phyloP scores from a whole-genome alignment of 768 basidiomycete genomes.

The Lactifluus subvellereus region DNA sequence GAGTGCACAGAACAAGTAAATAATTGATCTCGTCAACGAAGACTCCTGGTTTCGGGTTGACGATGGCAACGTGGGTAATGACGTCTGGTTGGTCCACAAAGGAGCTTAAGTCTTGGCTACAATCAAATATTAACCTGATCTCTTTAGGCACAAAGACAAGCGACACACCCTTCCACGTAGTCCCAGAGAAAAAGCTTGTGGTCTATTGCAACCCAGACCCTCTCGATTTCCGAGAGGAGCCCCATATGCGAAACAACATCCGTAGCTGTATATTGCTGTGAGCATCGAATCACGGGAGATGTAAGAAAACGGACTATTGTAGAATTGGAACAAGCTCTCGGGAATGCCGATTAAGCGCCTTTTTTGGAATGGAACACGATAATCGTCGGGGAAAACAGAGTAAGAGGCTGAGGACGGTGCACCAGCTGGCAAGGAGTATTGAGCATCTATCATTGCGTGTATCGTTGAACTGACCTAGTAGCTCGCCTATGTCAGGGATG shows the following conservation, averaged over 20 bases:
- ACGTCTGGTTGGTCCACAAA: constrained; percentile 87
- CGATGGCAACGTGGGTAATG: constrained; percentile 83
- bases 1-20: constrained; percentile 86
- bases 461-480: constrained; percentile 33
- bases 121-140: constrained; percentile 12
- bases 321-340: constrained; percentile 71
- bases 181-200: constrained; percentile 96
- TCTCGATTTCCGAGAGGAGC: constrained; percentile 85
- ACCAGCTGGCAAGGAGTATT: constrained; percentile 39
- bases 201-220: constrained; percentile 94
- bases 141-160: neutral
- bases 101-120: constrained; percentile 84
- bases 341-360: constrained; percentile 70
- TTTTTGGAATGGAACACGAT: constrained; percentile 75
- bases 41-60: constrained; percentile 76
- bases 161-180: constrained; percentile 80
- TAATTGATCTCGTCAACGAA: constrained; percentile 91
- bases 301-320: constrained; percentile 47
- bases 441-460: neutral
- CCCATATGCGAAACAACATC: constrained; percentile 81
- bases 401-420: constrained; percentile 70
- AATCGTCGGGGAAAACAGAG: constrained; percentile 71
- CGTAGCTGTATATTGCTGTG: constrained; percentile 40
- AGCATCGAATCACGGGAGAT: constrained; percentile 5
- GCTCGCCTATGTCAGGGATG: constrained; percentile 71